Evolutionary conservation across 345 rosid genomes (phyloP).

Genomic region (Salix caprea): DNA sequence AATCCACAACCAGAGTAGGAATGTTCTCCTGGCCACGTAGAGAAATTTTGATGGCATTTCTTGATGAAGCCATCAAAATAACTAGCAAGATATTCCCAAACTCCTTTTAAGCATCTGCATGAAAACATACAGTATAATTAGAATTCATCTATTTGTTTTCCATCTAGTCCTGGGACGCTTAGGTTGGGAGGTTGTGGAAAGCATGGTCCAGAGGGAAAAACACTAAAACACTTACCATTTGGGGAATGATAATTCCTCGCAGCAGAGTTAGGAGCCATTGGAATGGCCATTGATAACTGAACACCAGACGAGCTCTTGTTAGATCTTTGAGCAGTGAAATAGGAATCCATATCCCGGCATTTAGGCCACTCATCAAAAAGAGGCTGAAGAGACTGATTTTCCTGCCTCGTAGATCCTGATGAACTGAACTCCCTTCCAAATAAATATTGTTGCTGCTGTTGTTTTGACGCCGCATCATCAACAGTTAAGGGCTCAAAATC

Average conservation of each 20-base stretch:
- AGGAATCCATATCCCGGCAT: slow-evolving; percentile 16
- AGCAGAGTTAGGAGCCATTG: slow-evolving; percentile 12
- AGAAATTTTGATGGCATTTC: background rate
- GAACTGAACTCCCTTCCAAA: slow-evolving; percentile 23
- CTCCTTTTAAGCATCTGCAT: background rate
- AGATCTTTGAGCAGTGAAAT: slow-evolving; percentile 10
- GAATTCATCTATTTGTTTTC: background rate
- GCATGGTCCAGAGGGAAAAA: background rate
- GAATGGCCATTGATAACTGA: slow-evolving; percentile 27
- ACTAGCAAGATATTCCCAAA: background rate
- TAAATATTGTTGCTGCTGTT: slow-evolving; percentile 21
- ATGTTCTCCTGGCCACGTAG: background rate
- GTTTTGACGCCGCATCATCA: slow-evolving; percentile 14
- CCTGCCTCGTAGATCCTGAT: slow-evolving; percentile 12
- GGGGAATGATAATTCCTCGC: background rate
- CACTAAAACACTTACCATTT: background rate
- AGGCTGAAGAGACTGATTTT: slow-evolving; percentile 21
- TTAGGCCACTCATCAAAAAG: slow-evolving; percentile 25
- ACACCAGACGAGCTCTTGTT: slow-evolving; percentile 13
- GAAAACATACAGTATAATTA: background rate
- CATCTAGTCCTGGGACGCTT: background rate
- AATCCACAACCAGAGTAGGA: background rate
- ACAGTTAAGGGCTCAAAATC: slow-evolving; percentile 10
- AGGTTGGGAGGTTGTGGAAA: background rate
- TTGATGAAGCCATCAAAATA: background rate